Conservation (phyloP, 2,329 filamentous ascomycete genomes). For the Alternaria infectoria region DNA sequence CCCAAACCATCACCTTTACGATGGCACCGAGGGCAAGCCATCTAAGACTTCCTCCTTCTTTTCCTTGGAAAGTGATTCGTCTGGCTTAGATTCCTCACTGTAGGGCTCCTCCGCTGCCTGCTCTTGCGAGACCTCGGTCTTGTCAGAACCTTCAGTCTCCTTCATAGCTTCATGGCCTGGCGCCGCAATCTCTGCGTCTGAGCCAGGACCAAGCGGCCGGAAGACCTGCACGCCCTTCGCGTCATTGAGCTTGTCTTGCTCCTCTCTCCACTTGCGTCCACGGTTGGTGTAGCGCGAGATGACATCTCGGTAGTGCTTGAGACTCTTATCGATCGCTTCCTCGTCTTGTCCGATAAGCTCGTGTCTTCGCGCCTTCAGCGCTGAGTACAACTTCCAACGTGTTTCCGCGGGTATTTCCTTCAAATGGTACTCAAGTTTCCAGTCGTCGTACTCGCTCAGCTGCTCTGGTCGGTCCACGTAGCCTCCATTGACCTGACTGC, state of each 20-base stretch:
- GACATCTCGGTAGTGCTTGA: conserved; percentile 53
- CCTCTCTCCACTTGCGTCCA: conserved; percentile 65
- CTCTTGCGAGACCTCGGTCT: not conserved
- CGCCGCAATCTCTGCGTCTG: conserved; percentile 12
- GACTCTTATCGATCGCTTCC: conserved; percentile 46
- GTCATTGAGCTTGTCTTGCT: conserved; percentile 61
- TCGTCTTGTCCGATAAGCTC: conserved; percentile 49
- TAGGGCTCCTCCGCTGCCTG: not conserved
- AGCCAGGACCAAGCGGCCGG: conserved; percentile 40
- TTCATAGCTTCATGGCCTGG: not conserved
- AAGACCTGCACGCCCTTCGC: conserved; percentile 48
- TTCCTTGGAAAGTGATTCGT: conserved; percentile 1
- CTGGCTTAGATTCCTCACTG: not conserved
- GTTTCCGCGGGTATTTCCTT: conserved; percentile 56
- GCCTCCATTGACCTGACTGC: conserved; percentile 73
- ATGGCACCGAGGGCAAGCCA: conserved; percentile 7
- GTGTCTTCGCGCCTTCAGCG: conserved; percentile 62
- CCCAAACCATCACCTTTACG: not conserved
- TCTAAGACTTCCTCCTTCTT: conserved; percentile 6
- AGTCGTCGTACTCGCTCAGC: conserved; percentile 58
- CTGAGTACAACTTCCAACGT: conserved; percentile 29
- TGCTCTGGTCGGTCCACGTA: conserved; percentile 67
- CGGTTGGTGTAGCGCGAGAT: conserved; percentile 57
- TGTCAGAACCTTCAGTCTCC: not conserved
- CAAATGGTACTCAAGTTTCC: conserved; percentile 81